Percentiles rank a stretch among this genome's conserved stretches.
phyloP scores from a whole-genome alignment of 2,329 filamentous ascomycete species.

The Hypoxylon sp. region DNA sequence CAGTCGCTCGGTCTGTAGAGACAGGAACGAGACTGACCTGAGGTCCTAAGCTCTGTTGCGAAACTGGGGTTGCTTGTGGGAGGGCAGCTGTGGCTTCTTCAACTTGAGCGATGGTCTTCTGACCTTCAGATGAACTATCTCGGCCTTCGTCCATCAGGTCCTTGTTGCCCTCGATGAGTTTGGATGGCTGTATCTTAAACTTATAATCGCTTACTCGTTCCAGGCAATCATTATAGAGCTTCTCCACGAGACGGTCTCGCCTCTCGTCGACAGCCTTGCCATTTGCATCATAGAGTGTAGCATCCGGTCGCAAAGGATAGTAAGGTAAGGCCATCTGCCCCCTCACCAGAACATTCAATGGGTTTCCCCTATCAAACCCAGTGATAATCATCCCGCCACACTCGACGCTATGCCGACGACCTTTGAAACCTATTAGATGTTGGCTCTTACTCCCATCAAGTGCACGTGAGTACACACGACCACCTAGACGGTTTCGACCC shows the following conservation, averaged over 20 bases:
- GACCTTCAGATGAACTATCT: slow-evolving; percentile 79
- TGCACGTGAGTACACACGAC: slow-evolving; percentile 88
- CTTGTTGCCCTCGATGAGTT: slow-evolving; percentile 85
- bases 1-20: slow-evolving; percentile 78
- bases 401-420: slow-evolving; percentile 83
- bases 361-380: slow-evolving; percentile 95
- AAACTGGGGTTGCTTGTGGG: slow-evolving; percentile 67
- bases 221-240: slow-evolving; percentile 93
- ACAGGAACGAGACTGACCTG: slow-evolving; percentile 73
- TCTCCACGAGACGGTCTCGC: slow-evolving; percentile 87
- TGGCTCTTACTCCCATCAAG: slow-evolving; percentile 71
- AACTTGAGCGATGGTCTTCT: slow-evolving; percentile 78
- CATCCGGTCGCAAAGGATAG: slow-evolving; percentile 82
- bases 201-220: slow-evolving; percentile 94
- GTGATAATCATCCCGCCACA: slow-evolving; percentile 99
- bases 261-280: slow-evolving; percentile 82
- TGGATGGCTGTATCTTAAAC: slow-evolving; percentile 77
- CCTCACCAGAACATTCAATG: slow-evolving; percentile 89
- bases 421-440: slow-evolving; percentile 67
- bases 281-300: slow-evolving; percentile 89
- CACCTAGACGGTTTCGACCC: slow-evolving; percentile 88
- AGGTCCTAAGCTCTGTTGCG: slow-evolving; percentile 67
- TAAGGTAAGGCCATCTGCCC: slow-evolving; percentile 91
- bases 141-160: slow-evolving; percentile 86
- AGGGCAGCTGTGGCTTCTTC: slow-evolving; percentile 79